These are phyloP conservation scores for Lolium rigidum DNA, from an alignment of 176 grass and related monocot genomes.

Conservation along the genomic window DNA sequence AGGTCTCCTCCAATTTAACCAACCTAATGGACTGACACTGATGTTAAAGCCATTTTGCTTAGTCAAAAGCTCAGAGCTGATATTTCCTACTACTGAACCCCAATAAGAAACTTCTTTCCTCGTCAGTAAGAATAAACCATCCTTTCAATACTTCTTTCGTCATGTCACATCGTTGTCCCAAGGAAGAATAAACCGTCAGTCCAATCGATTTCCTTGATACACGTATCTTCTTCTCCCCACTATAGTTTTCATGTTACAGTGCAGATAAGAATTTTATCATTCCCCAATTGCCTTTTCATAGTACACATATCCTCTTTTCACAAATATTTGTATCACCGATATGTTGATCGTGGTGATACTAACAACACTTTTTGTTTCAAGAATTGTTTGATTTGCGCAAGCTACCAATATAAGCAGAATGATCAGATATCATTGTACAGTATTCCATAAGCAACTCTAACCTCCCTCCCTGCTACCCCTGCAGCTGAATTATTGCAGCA, in stretches of 20 bases:
- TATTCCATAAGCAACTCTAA: background rate
- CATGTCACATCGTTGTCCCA: background rate
- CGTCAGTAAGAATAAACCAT: background rate
- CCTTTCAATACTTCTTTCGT: constrained; percentile 14
- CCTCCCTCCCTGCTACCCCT: background rate
- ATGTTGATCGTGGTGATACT: background rate
- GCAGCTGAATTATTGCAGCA: constrained; percentile 4
- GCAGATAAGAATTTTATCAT: constrained; percentile 3
- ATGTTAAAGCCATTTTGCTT: background rate
- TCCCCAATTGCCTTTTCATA: background rate
- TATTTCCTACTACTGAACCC: constrained; percentile 10
- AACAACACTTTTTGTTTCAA: background rate
- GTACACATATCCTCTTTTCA: background rate
- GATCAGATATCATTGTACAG: background rate
- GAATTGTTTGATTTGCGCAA: background rate
- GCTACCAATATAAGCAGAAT: background rate
- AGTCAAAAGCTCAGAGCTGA: background rate
- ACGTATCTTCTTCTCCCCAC: background rate
- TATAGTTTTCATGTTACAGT: background rate
- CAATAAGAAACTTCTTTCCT: background rate
- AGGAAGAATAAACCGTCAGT: constrained; percentile 24
- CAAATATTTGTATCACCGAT: background rate
- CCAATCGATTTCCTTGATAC: background rate
- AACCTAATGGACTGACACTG: background rate
- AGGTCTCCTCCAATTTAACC: constrained; percentile 11